Evolutionary conservation across 257 asterid genomes (phyloP), one percentile per base, ranked within the genome.

Genomic region (Solanum tarapatanum): DNA sequence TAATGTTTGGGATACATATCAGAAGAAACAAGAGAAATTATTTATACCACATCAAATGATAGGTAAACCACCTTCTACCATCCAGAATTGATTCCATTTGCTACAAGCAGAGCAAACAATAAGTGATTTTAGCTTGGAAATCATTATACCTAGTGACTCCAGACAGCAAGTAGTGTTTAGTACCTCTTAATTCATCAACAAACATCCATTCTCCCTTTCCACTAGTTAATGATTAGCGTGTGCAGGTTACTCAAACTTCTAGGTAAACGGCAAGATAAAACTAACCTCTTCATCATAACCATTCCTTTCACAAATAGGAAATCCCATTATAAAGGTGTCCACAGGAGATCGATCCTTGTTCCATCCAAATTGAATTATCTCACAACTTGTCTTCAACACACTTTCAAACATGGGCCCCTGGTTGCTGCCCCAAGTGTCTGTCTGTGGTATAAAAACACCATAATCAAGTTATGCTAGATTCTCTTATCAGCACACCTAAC

Each of bases 361-460:
- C 99, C 99, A 96, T 91, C 99, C 99, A 90, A 93, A 94, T 85
- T 95, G 96, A 91, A 96, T 92, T 62, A 97, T 93, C 91, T 94
- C 98, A 88, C 98, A 94, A 90, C 98, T 92, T 82, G 99, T 93
- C 92, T 92, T 96, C 94, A 97, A 86, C 87, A 97, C 93, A 85
- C 98, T 95, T 89, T 91, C 93, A 86, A 94, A 96, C 99, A 96
- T 95, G 89, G 95, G 90, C 83, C 97, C 99, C 86, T 93, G 98
- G 92, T 91, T 93, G 93, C 90, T 90, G 73, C 92, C 93, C 94
- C 93, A 93, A 79, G 94, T 92, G 88, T 96, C 99, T 26, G 95
- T 97, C 99, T 97, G 95, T 91, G 60, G 30, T 75, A 89, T 37
- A 41, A 51, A 33, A 68, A 76, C 8, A 72, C 55, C 41, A 36